phyloP scores from a whole-genome alignment of 768 basidiomycete species.

The Boletus coccyginus region DNA sequence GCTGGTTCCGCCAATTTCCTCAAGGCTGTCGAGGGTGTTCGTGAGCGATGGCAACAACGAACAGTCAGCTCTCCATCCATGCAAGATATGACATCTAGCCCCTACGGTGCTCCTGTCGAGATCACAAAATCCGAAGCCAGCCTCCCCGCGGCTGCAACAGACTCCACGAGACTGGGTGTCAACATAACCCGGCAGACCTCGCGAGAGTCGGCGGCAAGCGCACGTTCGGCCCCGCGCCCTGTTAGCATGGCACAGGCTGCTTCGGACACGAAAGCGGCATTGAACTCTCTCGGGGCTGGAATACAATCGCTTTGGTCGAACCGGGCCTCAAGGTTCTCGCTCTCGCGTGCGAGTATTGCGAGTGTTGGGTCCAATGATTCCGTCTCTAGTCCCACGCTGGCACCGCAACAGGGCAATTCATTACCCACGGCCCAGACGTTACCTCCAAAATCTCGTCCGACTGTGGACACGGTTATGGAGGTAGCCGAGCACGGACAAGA shows the following conservation, averaged over 20 bases:
- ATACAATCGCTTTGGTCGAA: slow-evolving; percentile 49
- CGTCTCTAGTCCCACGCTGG: slow-evolving; percentile 7
- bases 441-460: slow-evolving; percentile 12
- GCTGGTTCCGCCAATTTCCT: slow-evolving; percentile 78
- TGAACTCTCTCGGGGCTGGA: slow-evolving; percentile 42
- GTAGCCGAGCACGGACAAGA: slow-evolving; percentile 21
- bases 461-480: slow-evolving; percentile 28
- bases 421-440: slow-evolving; percentile 7
- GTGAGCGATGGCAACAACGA: slow-evolving; percentile 64
- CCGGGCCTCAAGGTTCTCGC: slow-evolving; percentile 39
- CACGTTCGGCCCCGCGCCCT: slow-evolving; percentile 19
- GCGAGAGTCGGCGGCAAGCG: slow-evolving; percentile 22
- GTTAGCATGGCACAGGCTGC: slow-evolving; percentile 32
- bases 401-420: neutral
- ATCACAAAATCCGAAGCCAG: slow-evolving; percentile 31
- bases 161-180: slow-evolving; percentile 12
- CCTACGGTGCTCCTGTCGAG: slow-evolving; percentile 24
- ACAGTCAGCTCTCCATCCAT: slow-evolving; percentile 25
- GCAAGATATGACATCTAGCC: slow-evolving; percentile 20
- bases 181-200: slow-evolving; percentile 22
- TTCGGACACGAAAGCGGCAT: slow-evolving; percentile 32
- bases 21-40: slow-evolving; percentile 87
- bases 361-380: slow-evolving; percentile 27
- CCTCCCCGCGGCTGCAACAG: slow-evolving; percentile 8
- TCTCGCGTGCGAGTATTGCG: slow-evolving; percentile 28